Base-by-base conservation (phyloP, 2,329 filamentous ascomycete species). In the Calonectria leucothoes region DNA sequence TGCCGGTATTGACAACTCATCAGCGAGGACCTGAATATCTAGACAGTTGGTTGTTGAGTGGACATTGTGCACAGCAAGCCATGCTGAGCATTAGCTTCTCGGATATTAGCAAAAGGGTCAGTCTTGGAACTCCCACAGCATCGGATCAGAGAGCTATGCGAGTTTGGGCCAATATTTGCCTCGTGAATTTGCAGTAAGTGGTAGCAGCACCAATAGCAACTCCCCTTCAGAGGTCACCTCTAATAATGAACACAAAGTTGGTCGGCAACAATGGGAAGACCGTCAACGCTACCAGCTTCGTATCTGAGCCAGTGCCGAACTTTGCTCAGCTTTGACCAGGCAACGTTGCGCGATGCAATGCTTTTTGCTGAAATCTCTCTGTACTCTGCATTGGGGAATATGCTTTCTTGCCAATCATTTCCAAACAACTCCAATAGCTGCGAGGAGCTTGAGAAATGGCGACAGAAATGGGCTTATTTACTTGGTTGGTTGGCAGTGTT, bases 1-100 rank as follows among this genome's bases (percentile, higher is more conserved):
- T 25, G 20, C 2, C 17, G 29, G 17, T 35, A 39, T 39, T 61
- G 8, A 48, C n/a, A 10, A 39, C 14, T 39, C 64, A 49, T 2
- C 31, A 80, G 74, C 73, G 67, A 14, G 77, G 77, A 11, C 74
- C 78, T 1, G 85, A 86, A 57, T 86, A 86, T 55, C 82, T 86
- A 27, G 85, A 86, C 57, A 86, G 85, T 63, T 86, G 85, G 85
- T 75, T 86, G 14, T 74, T 86, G 51, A 86, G 83, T 3, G 85
- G 85, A 0, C 85, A 86, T 59, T 86, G 85, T 48, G 84, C 82
- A 0, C 83, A 86, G 66, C 85, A 87, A 69, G 84, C 84, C 1
- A 87, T 87, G 84, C 74, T 87, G 12, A 85, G 84, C 64, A 85
- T 86, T 48, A 84, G 82, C 57, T 86, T 87, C 59, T 85, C 85